Evolutionary conservation across 2,329 filamentous ascomycete species (phyloP).

Genomic region (Ploettnerulaceae sp.): DNA sequence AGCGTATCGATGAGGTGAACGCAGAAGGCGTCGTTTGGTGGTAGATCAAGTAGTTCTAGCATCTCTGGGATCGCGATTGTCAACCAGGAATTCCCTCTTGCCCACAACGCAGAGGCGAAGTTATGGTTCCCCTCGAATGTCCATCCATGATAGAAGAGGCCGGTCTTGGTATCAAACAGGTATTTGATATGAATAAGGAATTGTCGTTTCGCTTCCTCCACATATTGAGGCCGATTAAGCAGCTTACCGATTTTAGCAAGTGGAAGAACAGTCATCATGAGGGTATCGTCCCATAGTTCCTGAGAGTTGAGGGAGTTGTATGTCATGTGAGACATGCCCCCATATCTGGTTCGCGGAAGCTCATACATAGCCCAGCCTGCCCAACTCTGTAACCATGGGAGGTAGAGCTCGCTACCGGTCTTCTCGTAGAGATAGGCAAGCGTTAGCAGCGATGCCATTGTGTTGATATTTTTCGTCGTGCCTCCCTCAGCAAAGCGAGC

Average conservation of each 20-base stretch:
- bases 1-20: slow-evolving; percentile 56
- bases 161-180: slow-evolving; percentile 65
- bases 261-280: slow-evolving; percentile 84
- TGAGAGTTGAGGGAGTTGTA: slow-evolving; percentile 63
- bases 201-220: slow-evolving; percentile 73
- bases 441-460: slow-evolving; percentile 73
- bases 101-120: slow-evolving; percentile 55
- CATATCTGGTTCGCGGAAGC: slow-evolving; percentile 64
- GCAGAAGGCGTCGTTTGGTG: slow-evolving; percentile 47
- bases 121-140: slow-evolving; percentile 65
- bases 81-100: slow-evolving; percentile 64
- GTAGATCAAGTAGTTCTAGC: slow-evolving; percentile 64
- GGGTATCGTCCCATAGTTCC: slow-evolving; percentile 79
- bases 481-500: slow-evolving; percentile 48
- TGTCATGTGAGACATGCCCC: slow-evolving; percentile 37
- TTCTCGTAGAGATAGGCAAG: slow-evolving; percentile 75
- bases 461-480: slow-evolving; percentile 83
- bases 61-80: slow-evolving; percentile 83
- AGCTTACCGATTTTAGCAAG: slow-evolving; percentile 67
- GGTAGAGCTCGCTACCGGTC: slow-evolving; percentile 61
- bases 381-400: slow-evolving; percentile 76
- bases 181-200: slow-evolving; percentile 77
- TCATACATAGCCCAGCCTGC: slow-evolving; percentile 80
- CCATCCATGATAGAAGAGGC: slow-evolving; percentile 77
- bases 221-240: slow-evolving; percentile 64